These are phyloP conservation scores for maize (Zea mays) DNA, from an alignment of 176 grass and related monocot genomes.

Conservation along the genomic window DNA sequence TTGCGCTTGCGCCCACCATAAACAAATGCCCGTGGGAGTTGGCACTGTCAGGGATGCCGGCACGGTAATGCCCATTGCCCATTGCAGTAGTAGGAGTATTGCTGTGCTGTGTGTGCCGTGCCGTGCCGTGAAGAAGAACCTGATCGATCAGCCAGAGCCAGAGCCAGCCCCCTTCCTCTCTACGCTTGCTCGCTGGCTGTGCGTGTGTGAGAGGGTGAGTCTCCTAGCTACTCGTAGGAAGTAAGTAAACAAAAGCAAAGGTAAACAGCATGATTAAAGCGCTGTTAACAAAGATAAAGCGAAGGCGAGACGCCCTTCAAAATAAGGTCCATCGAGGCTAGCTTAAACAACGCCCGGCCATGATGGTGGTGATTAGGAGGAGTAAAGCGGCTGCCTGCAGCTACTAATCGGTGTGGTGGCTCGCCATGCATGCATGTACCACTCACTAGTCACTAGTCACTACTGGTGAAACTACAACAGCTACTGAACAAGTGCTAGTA, in stretches of 20 bases:
- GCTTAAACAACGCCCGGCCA: slow-evolving; percentile 28
- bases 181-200: slow-evolving; percentile 29
- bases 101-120: background rate
- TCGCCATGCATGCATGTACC: slow-evolving; percentile 19
- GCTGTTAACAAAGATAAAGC: slow-evolving; percentile 61
- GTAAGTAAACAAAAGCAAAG: slow-evolving; percentile 64
- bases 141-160: slow-evolving; percentile 26
- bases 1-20: slow-evolving; percentile 23
- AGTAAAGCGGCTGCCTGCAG: slow-evolving; percentile 38
- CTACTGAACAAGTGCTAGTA: slow-evolving; percentile 48
- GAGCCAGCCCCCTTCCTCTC: slow-evolving; percentile 40
- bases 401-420: background rate
- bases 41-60: slow-evolving; percentile 67
- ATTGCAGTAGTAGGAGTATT: background rate
- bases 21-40: slow-evolving; percentile 53
- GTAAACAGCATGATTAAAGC: slow-evolving; percentile 73
- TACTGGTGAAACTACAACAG: slow-evolving; percentile 31
- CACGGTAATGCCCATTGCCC: background rate
- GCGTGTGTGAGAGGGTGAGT: background rate
- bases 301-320: slow-evolving; percentile 10
- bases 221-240: background rate
- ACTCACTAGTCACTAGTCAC: background rate
- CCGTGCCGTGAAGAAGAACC: background rate
- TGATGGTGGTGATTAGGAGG: slow-evolving; percentile 38
- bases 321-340: slow-evolving; percentile 37